Evolutionary conservation across 306 rosid genomes (phyloP).

Genomic region (Trifolium fragiferum): DNA sequence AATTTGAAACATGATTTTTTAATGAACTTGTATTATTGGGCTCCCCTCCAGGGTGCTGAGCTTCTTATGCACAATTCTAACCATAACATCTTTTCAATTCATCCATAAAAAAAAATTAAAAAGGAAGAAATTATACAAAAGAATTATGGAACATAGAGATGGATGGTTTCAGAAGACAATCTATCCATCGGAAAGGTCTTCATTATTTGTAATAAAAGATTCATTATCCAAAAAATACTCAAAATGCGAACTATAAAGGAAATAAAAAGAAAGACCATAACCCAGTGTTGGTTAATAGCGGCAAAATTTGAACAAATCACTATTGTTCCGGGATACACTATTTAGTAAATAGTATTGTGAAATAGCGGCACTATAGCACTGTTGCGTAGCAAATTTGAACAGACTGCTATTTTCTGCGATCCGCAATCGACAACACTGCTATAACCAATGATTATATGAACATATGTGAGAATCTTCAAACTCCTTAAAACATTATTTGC

Average conservation of each 20-base stretch:
- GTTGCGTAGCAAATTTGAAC: background rate
- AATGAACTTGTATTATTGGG: conserved; percentile 24
- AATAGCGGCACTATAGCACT: background rate
- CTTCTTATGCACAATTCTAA: conserved; percentile 19
- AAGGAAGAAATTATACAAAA: conserved; percentile 8
- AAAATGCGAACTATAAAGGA: conserved; percentile 15
- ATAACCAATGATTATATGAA: conserved; percentile 30
- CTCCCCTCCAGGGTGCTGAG: conserved; percentile 15
- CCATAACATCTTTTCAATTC: conserved; percentile 6
- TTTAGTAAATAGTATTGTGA: background rate
- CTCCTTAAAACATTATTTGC: conserved; percentile 22
- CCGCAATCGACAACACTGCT: background rate
- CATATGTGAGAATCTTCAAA: conserved; percentile 31
- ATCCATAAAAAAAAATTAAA: background rate
- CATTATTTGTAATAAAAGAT: conserved; percentile 11
- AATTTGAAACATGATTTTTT: conserved; percentile 8
- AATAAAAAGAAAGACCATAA: conserved; percentile 21
- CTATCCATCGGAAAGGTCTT: conserved; percentile 7
- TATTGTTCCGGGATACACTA: background rate
- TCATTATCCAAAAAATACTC: conserved; percentile 2
- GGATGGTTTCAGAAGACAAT: conserved; percentile 27
- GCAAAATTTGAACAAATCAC: background rate
- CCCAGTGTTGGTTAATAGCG: background rate
- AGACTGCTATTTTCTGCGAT: background rate
- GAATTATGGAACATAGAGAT: conserved; percentile 20